Evolutionary conservation across 2,329 filamentous ascomycete genomes (phyloP).

Genomic region (Biscogniauxia mediterranea): DNA sequence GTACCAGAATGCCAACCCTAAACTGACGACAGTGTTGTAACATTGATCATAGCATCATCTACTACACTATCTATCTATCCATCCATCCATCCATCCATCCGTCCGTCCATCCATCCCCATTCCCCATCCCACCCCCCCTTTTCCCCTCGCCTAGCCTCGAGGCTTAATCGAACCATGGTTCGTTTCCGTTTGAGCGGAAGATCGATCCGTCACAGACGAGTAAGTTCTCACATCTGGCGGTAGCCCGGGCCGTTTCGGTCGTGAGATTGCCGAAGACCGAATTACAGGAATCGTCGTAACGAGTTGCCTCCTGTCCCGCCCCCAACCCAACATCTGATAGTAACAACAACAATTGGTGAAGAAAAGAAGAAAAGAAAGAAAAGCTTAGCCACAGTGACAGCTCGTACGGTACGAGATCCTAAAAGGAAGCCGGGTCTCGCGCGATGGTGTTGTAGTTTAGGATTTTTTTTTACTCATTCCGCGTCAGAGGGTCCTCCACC

Average conservation of each 20-base stretch:
- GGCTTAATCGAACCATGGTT: not conserved
- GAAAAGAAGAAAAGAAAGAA: not conserved
- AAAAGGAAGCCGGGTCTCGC: not conserved
- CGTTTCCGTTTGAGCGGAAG: not conserved
- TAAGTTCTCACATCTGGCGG: not conserved
- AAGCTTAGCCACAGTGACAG: not conserved
- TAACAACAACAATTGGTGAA: not conserved
- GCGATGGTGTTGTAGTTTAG: not conserved
- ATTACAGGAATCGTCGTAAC: not conserved
- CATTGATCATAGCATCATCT: not conserved
- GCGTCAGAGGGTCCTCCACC: not conserved
- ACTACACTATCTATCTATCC: no score
- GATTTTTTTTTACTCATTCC: no score
- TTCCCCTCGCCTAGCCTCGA: not conserved
- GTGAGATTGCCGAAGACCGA: not conserved
- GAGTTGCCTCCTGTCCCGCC: not conserved
- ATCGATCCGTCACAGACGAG: not conserved
- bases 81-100: no score
- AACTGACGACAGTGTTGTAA: not conserved
- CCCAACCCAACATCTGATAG: no score
- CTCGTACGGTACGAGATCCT: not conserved
- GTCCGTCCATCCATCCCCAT: no score
- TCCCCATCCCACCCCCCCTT: no score
- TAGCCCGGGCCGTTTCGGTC: not conserved
- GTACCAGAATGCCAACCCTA: not conserved